A percentile compares a stretch with the other conserved stretches of the same genome.
These are phyloP conservation scores for Kalanchoe fedtschenkoi DNA, from an alignment of 164 flowering plant species.

Conservation along the genomic window DNA sequence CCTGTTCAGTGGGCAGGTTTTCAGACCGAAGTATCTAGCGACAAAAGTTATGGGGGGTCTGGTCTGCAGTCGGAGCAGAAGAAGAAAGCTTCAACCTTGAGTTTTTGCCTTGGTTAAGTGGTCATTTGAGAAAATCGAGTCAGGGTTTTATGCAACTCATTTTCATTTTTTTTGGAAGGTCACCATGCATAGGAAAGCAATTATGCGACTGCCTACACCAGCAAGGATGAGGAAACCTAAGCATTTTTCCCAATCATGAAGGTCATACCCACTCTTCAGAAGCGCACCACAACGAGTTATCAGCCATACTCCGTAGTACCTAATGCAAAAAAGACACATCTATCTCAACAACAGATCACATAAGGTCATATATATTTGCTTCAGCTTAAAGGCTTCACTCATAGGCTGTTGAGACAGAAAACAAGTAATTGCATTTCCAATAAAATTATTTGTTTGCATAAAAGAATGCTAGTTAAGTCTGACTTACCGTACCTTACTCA, in stretches of 20 bases:
- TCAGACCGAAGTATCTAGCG: not conserved
- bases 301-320: slow-evolving; percentile 94
- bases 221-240: slow-evolving; percentile 36
- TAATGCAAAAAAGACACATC: slow-evolving; percentile 15
- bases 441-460: no score
- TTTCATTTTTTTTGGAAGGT: slow-evolving; percentile 55
- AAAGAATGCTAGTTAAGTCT: not conserved
- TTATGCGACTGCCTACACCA: slow-evolving; percentile 43
- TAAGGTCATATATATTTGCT: not conserved
- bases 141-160: not conserved
- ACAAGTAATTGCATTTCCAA: no score
- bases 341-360: not conserved
- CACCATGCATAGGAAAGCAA: slow-evolving; percentile 65
- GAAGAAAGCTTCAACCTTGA: not conserved
- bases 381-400: no score
- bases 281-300: slow-evolving; percentile 84
- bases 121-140: not conserved
- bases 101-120: not conserved
- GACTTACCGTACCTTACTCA: no score
- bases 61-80: not conserved
- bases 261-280: slow-evolving; percentile 37
- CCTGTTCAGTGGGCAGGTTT: not conserved
- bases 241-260: slow-evolving; percentile 58
- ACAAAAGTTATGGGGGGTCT: not conserved
- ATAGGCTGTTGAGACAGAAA: no score